Conservation (phyloP, 352 stramenopile species). For the Pythium vanterpoolii region DNA sequence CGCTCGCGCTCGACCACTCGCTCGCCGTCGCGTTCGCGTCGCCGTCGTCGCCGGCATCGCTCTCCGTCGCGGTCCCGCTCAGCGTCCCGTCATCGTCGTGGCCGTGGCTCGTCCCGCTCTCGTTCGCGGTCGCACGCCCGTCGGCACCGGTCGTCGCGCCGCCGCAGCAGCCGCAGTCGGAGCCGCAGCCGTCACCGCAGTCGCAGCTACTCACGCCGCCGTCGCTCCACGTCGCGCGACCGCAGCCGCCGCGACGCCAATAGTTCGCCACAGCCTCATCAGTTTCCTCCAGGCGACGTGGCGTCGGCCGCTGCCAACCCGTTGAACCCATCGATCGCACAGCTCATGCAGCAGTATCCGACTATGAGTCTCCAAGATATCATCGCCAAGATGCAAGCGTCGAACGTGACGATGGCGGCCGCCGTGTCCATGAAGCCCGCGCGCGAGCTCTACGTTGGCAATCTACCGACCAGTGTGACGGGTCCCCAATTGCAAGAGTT, state of each 20-base stretch:
- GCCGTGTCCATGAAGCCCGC: constrained; percentile 76
- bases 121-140: constrained; percentile 55
- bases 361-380: constrained; percentile 88
- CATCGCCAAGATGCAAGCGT: constrained; percentile 86
- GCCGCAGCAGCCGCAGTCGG: constrained; percentile 43
- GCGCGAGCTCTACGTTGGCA: constrained; percentile 83
- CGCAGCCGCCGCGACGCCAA: constrained; percentile 45
- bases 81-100: constrained; percentile 34
- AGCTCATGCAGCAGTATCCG: constrained; percentile 88
- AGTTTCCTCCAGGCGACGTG: constrained; percentile 27
- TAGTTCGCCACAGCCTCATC: constrained; percentile 42
- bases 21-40: constrained; percentile 56
- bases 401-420: constrained; percentile 67
- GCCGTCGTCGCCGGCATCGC: constrained; percentile 42
- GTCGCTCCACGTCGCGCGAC: constrained; percentile 62
- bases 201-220: constrained; percentile 50
- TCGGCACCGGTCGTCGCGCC: constrained; percentile 35
- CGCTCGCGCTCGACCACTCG: constrained; percentile 52
- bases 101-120: constrained; percentile 19
- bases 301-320: constrained; percentile 11
- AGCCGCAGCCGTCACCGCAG: constrained; percentile 26
- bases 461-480: constrained; percentile 79
- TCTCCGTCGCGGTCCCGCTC: constrained; percentile 47
- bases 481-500: constrained; percentile 84
- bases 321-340: constrained; percentile 77